Evolutionary conservation across 2,329 filamentous ascomycete genomes (phyloP), one percentile per base, ranked within the genome.

Genomic region (Curvularia eragrostidis): DNA sequence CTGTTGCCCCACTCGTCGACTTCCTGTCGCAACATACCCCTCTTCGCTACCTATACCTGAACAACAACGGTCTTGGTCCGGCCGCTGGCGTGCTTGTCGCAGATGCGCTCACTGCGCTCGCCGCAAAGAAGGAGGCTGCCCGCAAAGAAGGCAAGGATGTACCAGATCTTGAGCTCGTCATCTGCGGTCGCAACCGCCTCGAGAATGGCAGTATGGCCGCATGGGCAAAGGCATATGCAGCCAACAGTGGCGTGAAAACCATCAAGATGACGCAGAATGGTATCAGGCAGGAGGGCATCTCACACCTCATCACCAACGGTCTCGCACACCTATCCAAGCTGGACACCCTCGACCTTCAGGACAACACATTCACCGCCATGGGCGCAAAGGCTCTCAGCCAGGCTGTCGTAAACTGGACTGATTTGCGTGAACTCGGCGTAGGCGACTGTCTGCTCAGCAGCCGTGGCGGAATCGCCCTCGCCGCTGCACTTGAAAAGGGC

Each of bases 211-310:
- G 90, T 74, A 99, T 99, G 95, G 87, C 86, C 13, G 93, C 94
- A 0, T 99, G 95, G 95, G 93, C 93, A 41, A 90, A 89, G 76
- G 85, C 92, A 1, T 97, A 91, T 77, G 87, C 88, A 70, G 88
- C 94, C 56, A 92, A 98, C 73, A 81, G 85, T 65, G 89, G 90
- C 56, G 85, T 99, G 63, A 90, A 89, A 79, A 88, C 88, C 58
- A 87, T 99, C 67, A 96, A 94, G 83, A 98, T 99, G 95, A 92
- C 96, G 24, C 95, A 98, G 79, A 98, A 99, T 76, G 95, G 95
- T 51, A 99, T 99, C 68, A 87, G 95, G 42, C 91, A 94, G 74
- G 93, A 98, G 77, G 95, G 95, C 59, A 95, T 98, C 71, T 88
- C 88, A 47, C 85, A 89, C 65, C 82, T 99, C 55, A 81, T 99